Evolutionary conservation across 2,329 filamentous ascomycete genomes (phyloP), one percentile per base, ranked within the genome.

Genomic region (Fusarium phyllophilum): DNA sequence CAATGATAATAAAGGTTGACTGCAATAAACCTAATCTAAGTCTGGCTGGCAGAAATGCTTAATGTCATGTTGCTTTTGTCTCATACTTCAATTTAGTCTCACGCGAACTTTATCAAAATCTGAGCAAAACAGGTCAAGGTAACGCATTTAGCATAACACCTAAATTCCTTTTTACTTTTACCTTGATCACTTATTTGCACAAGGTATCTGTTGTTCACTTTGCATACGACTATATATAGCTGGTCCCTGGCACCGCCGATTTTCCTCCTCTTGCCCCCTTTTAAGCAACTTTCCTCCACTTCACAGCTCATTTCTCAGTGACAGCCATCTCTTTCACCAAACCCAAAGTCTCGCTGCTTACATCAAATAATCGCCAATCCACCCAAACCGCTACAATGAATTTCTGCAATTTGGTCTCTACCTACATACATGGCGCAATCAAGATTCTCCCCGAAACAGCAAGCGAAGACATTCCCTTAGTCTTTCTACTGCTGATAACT

Each of bases 101-200:
- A 20, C 18, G 12, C 42, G 26, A 45, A 45, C 24, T 17, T 45
- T 45, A 2, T 20, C 24, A 26, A 20, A 20, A 20, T 20, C 24
- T 45, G 17, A 45, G 17, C 24, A 5, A 45, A 45, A 26, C 17
- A 26, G 17, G 24, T 14, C 24, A 9, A 2, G 7, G 5, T 14
- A 12, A 18, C 4, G 5, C 5, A 45, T 26, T 45, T 6, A 12
- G 20, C 6, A 20, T 5, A 26, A 13, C 11, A 20, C 24, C 12
- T 45, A 26, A 14, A 26, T 14, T 14, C 1, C 1, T 45, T 9
- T 3, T 9, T 0, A 26, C 8, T 26, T 45, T 14, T 18, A 9
- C 26, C 0, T 12, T 4, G 14, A 17, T 11, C 20, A 1, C 14
- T 12, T 31, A 8, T 17, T 14, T 31, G 0, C 20, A 6, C 20